Conservation (phyloP, 139 green algal genomes). For the Marvania coccoides region DNA sequence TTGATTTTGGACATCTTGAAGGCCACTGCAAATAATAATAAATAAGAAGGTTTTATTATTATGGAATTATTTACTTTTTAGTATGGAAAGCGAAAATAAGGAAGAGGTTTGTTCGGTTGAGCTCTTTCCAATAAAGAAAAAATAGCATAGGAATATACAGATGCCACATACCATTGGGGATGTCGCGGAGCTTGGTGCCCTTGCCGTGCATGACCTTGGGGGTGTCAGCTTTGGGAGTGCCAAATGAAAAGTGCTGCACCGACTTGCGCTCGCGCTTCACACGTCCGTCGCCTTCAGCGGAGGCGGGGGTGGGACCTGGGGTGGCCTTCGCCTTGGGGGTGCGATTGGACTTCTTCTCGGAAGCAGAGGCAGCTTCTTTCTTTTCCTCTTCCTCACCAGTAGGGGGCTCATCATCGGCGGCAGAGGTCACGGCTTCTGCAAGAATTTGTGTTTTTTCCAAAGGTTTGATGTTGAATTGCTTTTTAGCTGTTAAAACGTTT, state of each 20-base stretch:
- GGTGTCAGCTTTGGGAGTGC: not conserved
- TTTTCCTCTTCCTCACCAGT: too few relatives aligned
- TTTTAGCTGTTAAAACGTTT: too few relatives aligned
- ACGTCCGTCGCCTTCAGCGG: not conserved
- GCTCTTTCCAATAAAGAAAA: not conserved
- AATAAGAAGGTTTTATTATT: not conserved
- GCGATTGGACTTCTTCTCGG: not conserved
- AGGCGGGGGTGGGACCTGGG: not conserved
- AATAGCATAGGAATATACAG: not conserved
- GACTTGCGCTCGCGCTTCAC: slow-evolving; percentile 20
- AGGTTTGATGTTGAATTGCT: too few relatives aligned
- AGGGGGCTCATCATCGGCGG: too few relatives aligned
- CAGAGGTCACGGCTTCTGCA: too few relatives aligned
- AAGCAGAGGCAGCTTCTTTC: not conserved
- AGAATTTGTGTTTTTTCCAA: too few relatives aligned
- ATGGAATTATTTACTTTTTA: not conserved
- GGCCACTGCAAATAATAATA: slow-evolving; percentile 31
- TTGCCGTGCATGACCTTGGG: slow-evolving; percentile 35
- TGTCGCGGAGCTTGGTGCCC: slow-evolving; percentile 57
- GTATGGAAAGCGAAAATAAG: not conserved
- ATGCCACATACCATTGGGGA: slow-evolving; percentile 51
- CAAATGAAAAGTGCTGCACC: not conserved
- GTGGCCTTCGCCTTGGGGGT: not conserved
- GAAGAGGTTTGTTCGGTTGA: not conserved
- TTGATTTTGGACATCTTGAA: slow-evolving; percentile 61